These are phyloP conservation scores for Metschnikowia gruessii DNA, from an alignment of 805 yeast species.

Conservation along the genomic window DNA sequence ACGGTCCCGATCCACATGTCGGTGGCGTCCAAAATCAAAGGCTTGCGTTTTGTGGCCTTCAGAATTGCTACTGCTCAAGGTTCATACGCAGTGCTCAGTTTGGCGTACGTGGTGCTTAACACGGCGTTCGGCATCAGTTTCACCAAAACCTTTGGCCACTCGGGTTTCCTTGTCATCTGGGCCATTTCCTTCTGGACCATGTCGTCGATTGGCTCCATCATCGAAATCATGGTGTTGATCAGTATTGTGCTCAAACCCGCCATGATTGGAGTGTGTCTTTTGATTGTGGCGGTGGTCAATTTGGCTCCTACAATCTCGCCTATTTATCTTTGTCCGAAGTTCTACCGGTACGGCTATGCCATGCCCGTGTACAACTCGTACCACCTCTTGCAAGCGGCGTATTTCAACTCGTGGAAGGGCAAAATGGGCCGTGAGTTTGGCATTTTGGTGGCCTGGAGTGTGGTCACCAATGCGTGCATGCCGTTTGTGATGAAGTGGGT, in stretches of 20 bases:
- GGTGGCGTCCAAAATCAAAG: conserved; percentile 28
- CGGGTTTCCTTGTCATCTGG: conserved; percentile 37
- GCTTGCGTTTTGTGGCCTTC: conserved; percentile 24
- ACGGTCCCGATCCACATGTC: conserved; percentile 26
- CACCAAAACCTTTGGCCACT: conserved; percentile 25
- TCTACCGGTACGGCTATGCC: conserved; percentile 38
- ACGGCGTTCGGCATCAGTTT: conserved; percentile 27
- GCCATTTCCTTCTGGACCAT: conserved; percentile 28
- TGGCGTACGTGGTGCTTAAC: conserved; percentile 30
- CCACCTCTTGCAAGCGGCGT: conserved; percentile 31
- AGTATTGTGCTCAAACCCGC: conserved; percentile 25
- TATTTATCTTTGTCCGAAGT: conserved; percentile 29
- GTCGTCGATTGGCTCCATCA: conserved; percentile 31
- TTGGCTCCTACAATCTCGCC: conserved; percentile 34
- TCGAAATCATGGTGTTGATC: conserved; percentile 28
- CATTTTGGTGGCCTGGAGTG: conserved; percentile 31
- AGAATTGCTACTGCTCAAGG: conserved; percentile 28
- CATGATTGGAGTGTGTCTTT: conserved; percentile 28
- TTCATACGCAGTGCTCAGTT: conserved; percentile 27
- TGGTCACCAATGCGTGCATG: conserved; percentile 25
- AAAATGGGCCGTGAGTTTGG: conserved; percentile 33
- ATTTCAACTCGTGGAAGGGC: conserved; percentile 35
- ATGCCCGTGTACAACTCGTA: conserved; percentile 34
- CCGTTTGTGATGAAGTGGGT: conserved; percentile 28
- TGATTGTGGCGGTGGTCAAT: conserved; percentile 29